Conservation (phyloP, 73 alveolate species). For the Tetrahymena malaccensis region DNA sequence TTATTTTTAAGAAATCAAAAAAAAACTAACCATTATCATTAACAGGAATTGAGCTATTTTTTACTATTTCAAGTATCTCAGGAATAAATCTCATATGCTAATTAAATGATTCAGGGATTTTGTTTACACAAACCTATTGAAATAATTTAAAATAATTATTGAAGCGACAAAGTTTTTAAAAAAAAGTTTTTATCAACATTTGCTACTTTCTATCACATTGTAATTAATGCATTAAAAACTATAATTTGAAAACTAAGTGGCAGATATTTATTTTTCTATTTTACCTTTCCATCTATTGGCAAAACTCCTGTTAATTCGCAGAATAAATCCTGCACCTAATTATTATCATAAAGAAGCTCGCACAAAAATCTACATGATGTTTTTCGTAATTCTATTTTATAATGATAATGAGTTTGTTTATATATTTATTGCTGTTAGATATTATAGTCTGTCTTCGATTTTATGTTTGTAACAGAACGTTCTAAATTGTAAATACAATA, state of each 20-base stretch:
- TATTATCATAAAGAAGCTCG: constrained; percentile 31
- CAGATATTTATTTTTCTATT: background rate
- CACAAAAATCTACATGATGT: constrained; percentile 32
- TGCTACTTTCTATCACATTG: background rate
- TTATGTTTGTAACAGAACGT: background rate
- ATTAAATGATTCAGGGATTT: constrained; percentile 17
- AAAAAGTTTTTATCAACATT: background rate
- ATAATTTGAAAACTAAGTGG: background rate
- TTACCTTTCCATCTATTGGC: constrained; percentile 43
- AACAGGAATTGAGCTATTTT: constrained; percentile 20
- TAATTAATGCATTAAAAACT: background rate
- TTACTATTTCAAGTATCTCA: constrained; percentile 21
- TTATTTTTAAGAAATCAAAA: background rate
- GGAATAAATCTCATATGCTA: constrained; percentile 7
- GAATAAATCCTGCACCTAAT: constrained; percentile 18
- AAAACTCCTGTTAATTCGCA: constrained; percentile 25
- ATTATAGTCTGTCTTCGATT: background rate
- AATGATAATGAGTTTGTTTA: background rate
- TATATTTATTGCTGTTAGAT: background rate
- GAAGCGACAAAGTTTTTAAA: background rate
- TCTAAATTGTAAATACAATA: background rate
- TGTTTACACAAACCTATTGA: constrained; percentile 31
- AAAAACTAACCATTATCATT: constrained; percentile 3
- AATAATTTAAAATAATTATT: too few relatives aligned
- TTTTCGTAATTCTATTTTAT: constrained; percentile 1